These are phyloP conservation scores for Rhizoclosmatium sp. DNA, from an alignment of 192 early-diverging fungal genomes.

Conservation along the genomic window DNA sequence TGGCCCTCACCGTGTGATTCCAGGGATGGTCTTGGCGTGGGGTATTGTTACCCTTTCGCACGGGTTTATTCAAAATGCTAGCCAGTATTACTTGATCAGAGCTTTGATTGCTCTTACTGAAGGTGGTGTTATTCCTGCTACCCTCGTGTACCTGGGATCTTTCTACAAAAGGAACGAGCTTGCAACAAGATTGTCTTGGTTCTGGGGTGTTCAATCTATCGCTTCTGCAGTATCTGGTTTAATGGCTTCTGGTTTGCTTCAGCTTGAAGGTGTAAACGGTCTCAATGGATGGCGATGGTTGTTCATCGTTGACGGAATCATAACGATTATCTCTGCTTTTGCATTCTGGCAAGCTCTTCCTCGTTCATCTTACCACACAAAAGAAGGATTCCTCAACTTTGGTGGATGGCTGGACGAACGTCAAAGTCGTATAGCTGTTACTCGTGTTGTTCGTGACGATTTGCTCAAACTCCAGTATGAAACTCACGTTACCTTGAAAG, in stretches of 20 bases:
- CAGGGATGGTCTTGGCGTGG: slow-evolving; percentile 28
- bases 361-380: slow-evolving; percentile 43
- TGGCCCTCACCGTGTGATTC: slow-evolving; percentile 33
- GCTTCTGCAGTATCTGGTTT: slow-evolving; percentile 61
- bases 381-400: slow-evolving; percentile 5
- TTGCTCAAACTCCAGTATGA: slow-evolving; percentile 50
- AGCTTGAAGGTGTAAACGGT: slow-evolving; percentile 58
- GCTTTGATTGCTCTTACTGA: slow-evolving; percentile 33
- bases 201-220: slow-evolving; percentile 40
- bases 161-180: slow-evolving; percentile 33
- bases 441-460: slow-evolving; percentile 34
- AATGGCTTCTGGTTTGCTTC: slow-evolving; percentile 49
- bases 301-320: slow-evolving; percentile 67
- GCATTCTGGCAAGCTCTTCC: slow-evolving; percentile 65
- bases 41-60: slow-evolving; percentile 13
- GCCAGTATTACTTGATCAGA: slow-evolving; percentile 13
- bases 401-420: slow-evolving; percentile 48
- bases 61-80: not conserved
- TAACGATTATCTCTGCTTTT: slow-evolving; percentile 60
- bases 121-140: slow-evolving; percentile 35
- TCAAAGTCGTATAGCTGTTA: slow-evolving; percentile 62
- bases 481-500: slow-evolving; percentile 15
- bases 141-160: slow-evolving; percentile 32
- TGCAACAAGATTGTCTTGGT: slow-evolving; percentile 16
- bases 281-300: slow-evolving; percentile 74